These are phyloP conservation scores for Gnaphalium uliginosum DNA, from an alignment of 129 eudicot genomes.

Conservation along the genomic window DNA sequence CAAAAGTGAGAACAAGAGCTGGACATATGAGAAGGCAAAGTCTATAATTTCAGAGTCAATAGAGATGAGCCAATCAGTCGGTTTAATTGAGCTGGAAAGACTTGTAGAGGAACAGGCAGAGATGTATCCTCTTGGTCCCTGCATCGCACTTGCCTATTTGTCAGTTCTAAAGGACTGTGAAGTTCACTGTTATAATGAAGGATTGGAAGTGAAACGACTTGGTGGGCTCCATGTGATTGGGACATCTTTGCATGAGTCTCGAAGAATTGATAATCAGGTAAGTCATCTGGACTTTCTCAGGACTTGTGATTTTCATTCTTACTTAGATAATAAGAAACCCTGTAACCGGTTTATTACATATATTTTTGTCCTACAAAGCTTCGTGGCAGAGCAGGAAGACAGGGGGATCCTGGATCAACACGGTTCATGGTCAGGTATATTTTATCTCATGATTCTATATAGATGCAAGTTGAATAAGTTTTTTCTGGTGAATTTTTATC, in stretches of 20 bases:
- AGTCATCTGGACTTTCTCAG: conserved; percentile 1
- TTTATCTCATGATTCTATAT: background rate
- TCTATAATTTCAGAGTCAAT: conserved; percentile 72
- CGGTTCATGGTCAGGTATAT: conserved; percentile 95
- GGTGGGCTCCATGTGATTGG: conserved; percentile 99
- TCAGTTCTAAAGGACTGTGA: conserved; percentile 87
- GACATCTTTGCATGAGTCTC: conserved; percentile 95
- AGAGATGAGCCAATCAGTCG: conserved; percentile 74
- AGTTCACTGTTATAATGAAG: conserved; percentile 81
- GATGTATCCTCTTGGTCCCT: conserved; percentile 91
- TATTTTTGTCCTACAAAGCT: conserved; percentile 46
- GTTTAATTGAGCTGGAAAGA: conserved; percentile 55
- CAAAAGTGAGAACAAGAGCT: conserved; percentile 71
- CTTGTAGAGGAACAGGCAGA: conserved; percentile 80
- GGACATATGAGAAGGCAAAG: conserved; percentile 70
- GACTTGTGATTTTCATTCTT: conserved; percentile 23
- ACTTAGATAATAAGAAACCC: conserved; percentile 1
- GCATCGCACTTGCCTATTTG: conserved; percentile 77
- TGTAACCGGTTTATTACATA: background rate
- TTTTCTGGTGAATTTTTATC: background rate
- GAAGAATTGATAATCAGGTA: conserved; percentile 97
- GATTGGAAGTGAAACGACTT: conserved; percentile 84
- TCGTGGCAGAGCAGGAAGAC: conserved; percentile 99
- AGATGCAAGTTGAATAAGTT: conserved; percentile 18
- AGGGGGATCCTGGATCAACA: conserved; percentile 99